phyloP scores from a whole-genome alignment of 371 early-diverging fungal genomes.

The Lichtheimia hyalospora region DNA sequence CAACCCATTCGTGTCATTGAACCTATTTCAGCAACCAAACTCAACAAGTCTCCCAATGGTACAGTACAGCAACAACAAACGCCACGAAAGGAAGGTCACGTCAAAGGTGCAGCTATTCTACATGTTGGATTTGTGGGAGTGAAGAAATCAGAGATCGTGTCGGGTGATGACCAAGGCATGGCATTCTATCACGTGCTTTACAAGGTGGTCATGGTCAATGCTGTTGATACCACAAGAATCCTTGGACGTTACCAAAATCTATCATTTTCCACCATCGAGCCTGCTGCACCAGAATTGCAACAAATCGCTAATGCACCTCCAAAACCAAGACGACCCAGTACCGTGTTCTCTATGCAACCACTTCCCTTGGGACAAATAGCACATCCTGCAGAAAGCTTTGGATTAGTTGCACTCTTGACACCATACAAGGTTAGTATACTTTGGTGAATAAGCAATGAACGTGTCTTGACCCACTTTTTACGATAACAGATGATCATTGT shows the following conservation, averaged over 20 bases:
- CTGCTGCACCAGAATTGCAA: neutral
- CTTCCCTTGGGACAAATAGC: conserved; percentile 63
- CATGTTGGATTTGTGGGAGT: conserved; percentile 73
- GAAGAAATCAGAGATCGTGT: conserved; percentile 66
- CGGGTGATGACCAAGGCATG: conserved; percentile 75
- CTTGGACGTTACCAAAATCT: conserved; percentile 66
- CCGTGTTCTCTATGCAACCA: conserved; percentile 72
- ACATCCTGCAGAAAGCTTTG: conserved; percentile 66
- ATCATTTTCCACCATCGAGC: conserved; percentile 17
- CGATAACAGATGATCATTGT: conserved; percentile 64
- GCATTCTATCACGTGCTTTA: conserved; percentile 74
- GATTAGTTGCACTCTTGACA: conserved; percentile 72
- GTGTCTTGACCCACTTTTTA: neutral
- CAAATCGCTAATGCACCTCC: conserved; percentile 6
- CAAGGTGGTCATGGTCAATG: conserved; percentile 70
- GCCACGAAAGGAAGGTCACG: conserved; percentile 67
- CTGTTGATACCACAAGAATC: conserved; percentile 66
- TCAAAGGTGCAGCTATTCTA: conserved; percentile 65
- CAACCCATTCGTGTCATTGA: conserved; percentile 53
- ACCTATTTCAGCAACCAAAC: conserved; percentile 43
- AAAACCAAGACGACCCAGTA: conserved; percentile 47
- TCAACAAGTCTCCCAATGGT: conserved; percentile 17
- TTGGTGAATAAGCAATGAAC: too few species aligned
- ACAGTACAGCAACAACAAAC: conserved; percentile 32
- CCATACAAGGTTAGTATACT: conserved; percentile 62